Evolutionary conservation across 78 protist genomes (phyloP), one percentile per base, ranked within the genome.

Genomic region (Polysphondylium violaceum): DNA sequence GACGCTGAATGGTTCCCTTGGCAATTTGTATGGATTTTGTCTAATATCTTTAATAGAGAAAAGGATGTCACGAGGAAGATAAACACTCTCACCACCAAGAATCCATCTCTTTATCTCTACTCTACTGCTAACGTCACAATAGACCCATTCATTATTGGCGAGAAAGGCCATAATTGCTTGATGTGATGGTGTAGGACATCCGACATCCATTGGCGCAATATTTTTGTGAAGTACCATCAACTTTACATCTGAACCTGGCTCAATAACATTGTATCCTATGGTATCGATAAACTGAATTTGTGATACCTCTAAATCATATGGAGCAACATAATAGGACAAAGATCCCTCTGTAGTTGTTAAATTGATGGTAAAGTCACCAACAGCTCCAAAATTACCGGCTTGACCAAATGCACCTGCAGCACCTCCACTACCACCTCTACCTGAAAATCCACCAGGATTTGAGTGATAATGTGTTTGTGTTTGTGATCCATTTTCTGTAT

Each of bases 181-280:
- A 27, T 60, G 56, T 27, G 83, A 74, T 27, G 93, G 93, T 56
- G 93, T 87, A 27, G 93, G 86, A n/a, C n/a, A n/a, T n/a, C n/a
- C n/a, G n/a, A n/a, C n/a, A n/a, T n/a, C n/a, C 93, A 87, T 87
- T 43, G 86, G 86, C 40, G 86, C 93, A 67, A 73, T 43, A 40
- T 87, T 87, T 3, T 23, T 33, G 38, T 87, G 93, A n/a, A 61
- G 40, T 0, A 87, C 93, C 29, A 27, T 53, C 8, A 87, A 53
- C 14, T 43, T 64, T 7, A 76, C 78, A 53, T 75, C 51, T 7
- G 63, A 56, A 40, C 53, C 85, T 27, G 93, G 93, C 14, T 87
- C 93, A 16, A 87, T 87, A 5, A 87, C 38, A 51, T 47, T 61
- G 27, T 87, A 87, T 27, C 85, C 85, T 6, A 74, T n/a, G 0